Conservation (phyloP, 1,284 basidiomycete species). For the Irpex sp. region DNA sequence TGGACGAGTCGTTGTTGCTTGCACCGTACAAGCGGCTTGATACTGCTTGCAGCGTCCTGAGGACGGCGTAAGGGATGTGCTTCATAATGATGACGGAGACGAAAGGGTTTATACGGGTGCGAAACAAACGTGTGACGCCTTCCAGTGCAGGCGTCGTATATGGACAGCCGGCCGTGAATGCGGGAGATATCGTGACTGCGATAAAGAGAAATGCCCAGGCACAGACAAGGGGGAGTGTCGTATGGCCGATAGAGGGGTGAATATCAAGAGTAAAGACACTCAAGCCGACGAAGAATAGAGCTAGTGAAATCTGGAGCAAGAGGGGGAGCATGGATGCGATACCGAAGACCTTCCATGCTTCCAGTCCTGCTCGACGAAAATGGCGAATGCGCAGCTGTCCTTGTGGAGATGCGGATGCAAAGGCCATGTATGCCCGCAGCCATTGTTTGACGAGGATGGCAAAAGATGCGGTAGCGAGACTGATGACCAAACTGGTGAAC, state of each 20-base stretch:
- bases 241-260: slow-evolving; percentile 3
- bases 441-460: slow-evolving; percentile 25
- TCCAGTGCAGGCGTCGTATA: slow-evolving; percentile 1
- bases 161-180: slow-evolving; percentile 7
- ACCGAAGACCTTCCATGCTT: slow-evolving; percentile 15
- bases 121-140: background rate
- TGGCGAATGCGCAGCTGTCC: slow-evolving; percentile 10
- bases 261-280: slow-evolving; percentile 16
- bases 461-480: slow-evolving; percentile 19
- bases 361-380: slow-evolving; percentile 10
- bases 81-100: background rate
- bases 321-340: slow-evolving; percentile 22
- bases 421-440: slow-evolving; percentile 10
- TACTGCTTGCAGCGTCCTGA: too few relatives aligned
- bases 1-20: too few relatives aligned
- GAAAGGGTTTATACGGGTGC: background rate
- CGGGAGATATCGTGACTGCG: background rate
- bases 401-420: background rate
- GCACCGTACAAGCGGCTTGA: too few relatives aligned
- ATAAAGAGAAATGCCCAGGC: background rate
- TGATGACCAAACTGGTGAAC: slow-evolving; percentile 21
- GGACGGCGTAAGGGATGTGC: background rate
- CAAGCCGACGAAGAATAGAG: slow-evolving; percentile 23
- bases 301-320: slow-evolving; percentile 19
- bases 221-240: background rate